Evolutionary conservation across 441 rosid genomes (phyloP).

Genomic region (Populus hybrid): DNA sequence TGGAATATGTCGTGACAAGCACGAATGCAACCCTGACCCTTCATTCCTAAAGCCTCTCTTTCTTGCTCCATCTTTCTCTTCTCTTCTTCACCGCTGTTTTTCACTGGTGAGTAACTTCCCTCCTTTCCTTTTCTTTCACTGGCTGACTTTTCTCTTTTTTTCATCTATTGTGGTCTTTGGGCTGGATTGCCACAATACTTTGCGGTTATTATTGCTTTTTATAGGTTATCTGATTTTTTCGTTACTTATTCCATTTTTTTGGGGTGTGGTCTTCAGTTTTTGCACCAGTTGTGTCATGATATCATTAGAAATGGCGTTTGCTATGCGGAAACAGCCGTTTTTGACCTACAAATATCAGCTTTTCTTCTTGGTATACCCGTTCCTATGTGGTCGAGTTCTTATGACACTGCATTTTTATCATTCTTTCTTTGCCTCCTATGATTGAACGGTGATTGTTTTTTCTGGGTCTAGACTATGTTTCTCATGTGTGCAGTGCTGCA

Average conservation of each 20-base stretch:
- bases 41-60: background rate
- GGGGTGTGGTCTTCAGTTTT: background rate
- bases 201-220: background rate
- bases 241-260: background rate
- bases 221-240: background rate
- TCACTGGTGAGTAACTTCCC: background rate
- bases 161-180: background rate
- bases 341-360: background rate
- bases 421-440: background rate
- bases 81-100: background rate
- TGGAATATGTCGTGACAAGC: background rate
- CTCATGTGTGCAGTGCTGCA: background rate
- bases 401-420: background rate
- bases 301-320: background rate
- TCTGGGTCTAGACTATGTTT: background rate
- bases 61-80: background rate
- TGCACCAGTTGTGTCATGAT: background rate
- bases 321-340: background rate
- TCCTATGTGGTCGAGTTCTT: background rate
- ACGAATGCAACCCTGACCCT: background rate
- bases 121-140: background rate
- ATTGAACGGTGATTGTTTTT: background rate
- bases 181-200: background rate
- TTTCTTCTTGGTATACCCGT: background rate
- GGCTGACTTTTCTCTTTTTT: background rate